phyloP scores from a whole-genome alignment of 306 rosid species.

The Lablab purpureus region DNA sequence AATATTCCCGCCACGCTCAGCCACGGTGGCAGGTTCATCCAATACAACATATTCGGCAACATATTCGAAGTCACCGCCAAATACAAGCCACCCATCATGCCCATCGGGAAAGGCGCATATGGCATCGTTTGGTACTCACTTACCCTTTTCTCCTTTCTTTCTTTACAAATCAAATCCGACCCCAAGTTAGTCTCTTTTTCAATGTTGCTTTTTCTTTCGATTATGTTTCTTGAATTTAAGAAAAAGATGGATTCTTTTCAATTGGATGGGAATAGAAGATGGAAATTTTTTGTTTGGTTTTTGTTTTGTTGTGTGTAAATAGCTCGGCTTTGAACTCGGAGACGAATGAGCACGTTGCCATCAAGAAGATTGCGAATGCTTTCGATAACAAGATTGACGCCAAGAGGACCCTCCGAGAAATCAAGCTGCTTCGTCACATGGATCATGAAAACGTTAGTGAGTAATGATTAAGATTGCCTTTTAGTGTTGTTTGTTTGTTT shows the following conservation, averaged over 20 bases:
- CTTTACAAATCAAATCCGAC: constrained; percentile 25
- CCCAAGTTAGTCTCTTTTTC: constrained; percentile 17
- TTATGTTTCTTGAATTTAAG: not conserved
- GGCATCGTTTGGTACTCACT: constrained; percentile 88
- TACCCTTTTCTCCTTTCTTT: constrained; percentile 15
- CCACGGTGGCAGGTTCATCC: constrained; percentile 93
- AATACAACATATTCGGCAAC: constrained; percentile 93
- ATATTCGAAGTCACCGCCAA: constrained; percentile 89
- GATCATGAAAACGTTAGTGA: constrained; percentile 95
- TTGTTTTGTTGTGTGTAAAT: constrained; percentile 24
- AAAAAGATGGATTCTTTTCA: not conserved
- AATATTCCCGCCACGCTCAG: constrained; percentile 90
- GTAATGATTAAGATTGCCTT: constrained; percentile 29
- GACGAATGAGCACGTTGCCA: constrained; percentile 87
- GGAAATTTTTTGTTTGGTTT: constrained; percentile 7
- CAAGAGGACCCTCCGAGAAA: constrained; percentile 96
- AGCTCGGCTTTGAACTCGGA: constrained; percentile 91
- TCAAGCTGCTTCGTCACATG: constrained; percentile 98
- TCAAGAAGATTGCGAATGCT: constrained; percentile 96
- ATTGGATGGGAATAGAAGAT: constrained; percentile 17
- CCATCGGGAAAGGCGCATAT: constrained; percentile 97
- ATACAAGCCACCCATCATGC: constrained; percentile 98
- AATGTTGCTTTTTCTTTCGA: not conserved
- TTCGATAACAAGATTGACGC: constrained; percentile 96
- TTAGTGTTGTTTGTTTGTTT: not conserved